Evolutionary conservation across 208 protist genomes (phyloP), one percentile per base, ranked within the genome.

Genomic region (Borovskyia barvae): DNA sequence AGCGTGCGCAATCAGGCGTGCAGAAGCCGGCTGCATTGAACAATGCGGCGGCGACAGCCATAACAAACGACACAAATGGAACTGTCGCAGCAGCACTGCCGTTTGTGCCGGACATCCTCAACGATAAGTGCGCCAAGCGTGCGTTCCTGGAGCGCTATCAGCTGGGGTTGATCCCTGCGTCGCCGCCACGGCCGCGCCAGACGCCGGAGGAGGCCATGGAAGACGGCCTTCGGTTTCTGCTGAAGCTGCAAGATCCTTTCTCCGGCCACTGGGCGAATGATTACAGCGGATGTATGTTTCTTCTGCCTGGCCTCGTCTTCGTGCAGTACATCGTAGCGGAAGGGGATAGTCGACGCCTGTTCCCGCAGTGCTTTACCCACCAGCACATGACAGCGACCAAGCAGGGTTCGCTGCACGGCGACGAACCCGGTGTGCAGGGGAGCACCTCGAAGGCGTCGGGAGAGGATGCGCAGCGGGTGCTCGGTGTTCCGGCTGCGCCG

Each of bases 181-280:
- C 50, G 4, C 24, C 36, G 19, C 54, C 41, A 43, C 35, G 49
- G 57, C 55, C 36, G 57, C 68, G 60, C 48, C 6, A 41, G 28
- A 58, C 60, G 15, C 28, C 59, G 14, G 60, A 75, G 60, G 24
- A 47, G 26, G 68, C 68, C 14, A 62, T 93, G 74, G 61, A 77
- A 20, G 85, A 81, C 51, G 90, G 87, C 11, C 59, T 80, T 7
- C 59, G 77, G 29, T 96, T 94, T 58, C 55, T 94, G 4, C 32
- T 92, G 19, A 49, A 57, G 28, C 73, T 97, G 54, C 91, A 97
- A 52, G 80, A 93, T 55, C 85, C 89, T n/a, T 88, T 85, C 60
- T 95, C 93, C n/a, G 97, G 97, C 8, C 97, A 99, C 80, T 99
- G 97, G 96, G 89, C 97, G 20, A 97, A 97, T 74, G 96, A 98